phyloP scores from a whole-genome alignment of 1,139 yeast species.

The Debaryomycetaceae sp. region DNA sequence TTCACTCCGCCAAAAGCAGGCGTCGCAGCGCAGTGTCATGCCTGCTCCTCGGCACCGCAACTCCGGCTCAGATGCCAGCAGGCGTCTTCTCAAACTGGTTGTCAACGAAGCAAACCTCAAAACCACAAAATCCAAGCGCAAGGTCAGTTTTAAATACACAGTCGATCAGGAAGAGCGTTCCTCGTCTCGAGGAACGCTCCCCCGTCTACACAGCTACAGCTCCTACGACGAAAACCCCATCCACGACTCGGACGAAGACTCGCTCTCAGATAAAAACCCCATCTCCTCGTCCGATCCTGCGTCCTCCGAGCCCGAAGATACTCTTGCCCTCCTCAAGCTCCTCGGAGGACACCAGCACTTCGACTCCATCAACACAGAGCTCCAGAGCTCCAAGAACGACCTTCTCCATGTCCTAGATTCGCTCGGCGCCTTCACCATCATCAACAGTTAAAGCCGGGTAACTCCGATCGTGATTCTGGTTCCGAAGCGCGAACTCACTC shows the following conservation, averaged over 20 bases:
- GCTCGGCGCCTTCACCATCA: constrained; percentile 41
- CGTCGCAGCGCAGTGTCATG: background rate
- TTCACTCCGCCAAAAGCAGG: background rate
- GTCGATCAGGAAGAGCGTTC: constrained; percentile 7
- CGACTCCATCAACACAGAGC: constrained; percentile 72
- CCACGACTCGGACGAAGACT: background rate
- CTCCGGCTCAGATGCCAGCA: background rate
- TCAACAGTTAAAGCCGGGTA: constrained; percentile 30
- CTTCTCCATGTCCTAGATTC: constrained; percentile 48
- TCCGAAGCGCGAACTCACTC: background rate
- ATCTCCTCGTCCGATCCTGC: background rate
- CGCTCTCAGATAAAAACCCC: background rate
- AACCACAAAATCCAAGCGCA: constrained; percentile 20
- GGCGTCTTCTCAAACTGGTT: constrained; percentile 13
- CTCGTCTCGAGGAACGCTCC: constrained; percentile 3
- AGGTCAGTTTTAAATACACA: constrained; percentile 34
- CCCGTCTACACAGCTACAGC: background rate
- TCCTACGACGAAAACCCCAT: background rate
- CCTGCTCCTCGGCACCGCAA: background rate
- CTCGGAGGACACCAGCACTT: constrained; percentile 59
- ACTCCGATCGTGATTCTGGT: constrained; percentile 3
- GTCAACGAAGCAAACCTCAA: constrained; percentile 29
- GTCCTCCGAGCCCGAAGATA: constrained; percentile 7
- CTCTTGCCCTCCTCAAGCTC: constrained; percentile 35
- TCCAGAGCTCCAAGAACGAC: constrained; percentile 54